Evolutionary conservation across 192 early-diverging fungal species (phyloP).

Genomic region (Obelidium mucronatum): DNA sequence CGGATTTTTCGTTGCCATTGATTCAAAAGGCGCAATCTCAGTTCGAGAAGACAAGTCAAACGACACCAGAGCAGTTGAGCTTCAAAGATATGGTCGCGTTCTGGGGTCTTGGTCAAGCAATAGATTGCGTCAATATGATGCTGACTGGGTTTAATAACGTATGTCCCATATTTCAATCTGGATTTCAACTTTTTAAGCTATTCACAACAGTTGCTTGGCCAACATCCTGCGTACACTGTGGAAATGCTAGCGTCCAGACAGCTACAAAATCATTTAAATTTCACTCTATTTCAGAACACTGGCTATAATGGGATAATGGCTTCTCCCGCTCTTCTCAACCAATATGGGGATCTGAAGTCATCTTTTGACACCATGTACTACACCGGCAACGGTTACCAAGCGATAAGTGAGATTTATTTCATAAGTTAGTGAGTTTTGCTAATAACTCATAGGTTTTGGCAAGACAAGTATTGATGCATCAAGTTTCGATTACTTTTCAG

Average conservation of each 20-base stretch:
- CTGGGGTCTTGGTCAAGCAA: too few relatives aligned
- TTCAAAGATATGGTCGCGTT: too few relatives aligned
- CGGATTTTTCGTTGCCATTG: too few relatives aligned
- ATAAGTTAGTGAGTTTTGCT: not conserved
- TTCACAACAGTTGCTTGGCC: not conserved
- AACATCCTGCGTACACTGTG: not conserved
- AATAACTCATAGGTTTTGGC: not conserved
- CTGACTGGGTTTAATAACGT: too few relatives aligned
- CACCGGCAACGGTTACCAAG: slow-evolving; percentile 2
- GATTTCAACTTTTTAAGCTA: too few relatives aligned
- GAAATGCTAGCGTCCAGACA: slow-evolving; percentile 12
- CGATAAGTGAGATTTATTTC: not conserved
- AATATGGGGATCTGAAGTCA: slow-evolving; percentile 13
- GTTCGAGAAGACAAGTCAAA: too few relatives aligned
- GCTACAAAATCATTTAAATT: slow-evolving; percentile 16
- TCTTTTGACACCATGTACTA: slow-evolving; percentile 11
- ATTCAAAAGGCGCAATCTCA: too few relatives aligned
- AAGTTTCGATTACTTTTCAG: too few relatives aligned
- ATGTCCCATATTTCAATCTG: too few relatives aligned
- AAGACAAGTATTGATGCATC: too few relatives aligned
- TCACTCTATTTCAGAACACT: slow-evolving; percentile 13
- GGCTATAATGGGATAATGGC: not conserved
- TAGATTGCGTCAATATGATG: too few relatives aligned
- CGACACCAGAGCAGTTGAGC: too few relatives aligned
- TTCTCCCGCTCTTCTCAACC: not conserved